Percentiles rank a stretch among this genome's conserved stretches.
These are phyloP conservation scores for Fusarium hainanense DNA, from an alignment of 2,329 filamentous ascomycete genomes.

Conservation along the genomic window DNA sequence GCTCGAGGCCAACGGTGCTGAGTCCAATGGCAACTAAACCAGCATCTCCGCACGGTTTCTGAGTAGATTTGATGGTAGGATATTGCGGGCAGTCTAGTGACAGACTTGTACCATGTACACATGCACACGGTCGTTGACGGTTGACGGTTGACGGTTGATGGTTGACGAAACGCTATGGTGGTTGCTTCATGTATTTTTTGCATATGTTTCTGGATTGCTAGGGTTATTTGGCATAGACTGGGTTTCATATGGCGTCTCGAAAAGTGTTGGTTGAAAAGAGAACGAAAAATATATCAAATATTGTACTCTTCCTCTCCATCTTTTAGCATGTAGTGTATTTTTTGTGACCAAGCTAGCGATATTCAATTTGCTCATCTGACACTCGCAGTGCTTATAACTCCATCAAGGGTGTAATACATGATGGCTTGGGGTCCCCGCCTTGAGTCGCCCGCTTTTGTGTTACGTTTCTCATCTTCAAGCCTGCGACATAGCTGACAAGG, in stretches of 20 bases:
- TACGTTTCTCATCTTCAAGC: no score
- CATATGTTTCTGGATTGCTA: constrained; percentile 38
- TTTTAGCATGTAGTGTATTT: background rate
- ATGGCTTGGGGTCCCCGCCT: background rate
- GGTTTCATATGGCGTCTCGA: constrained; percentile 38
- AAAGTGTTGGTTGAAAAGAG: constrained; percentile 35
- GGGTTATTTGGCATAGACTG: constrained; percentile 37
- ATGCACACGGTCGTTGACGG: constrained; percentile 8
- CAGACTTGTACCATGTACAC: constrained; percentile 7
- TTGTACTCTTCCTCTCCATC: background rate
- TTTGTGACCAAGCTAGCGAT: background rate
- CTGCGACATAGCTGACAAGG: background rate
- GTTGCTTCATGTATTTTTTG: constrained; percentile 32
- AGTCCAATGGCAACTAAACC: constrained; percentile 37
- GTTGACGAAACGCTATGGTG: constrained; percentile 17
- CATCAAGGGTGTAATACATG: background rate
- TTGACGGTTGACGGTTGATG: constrained; percentile 10
- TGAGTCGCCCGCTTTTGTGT: background rate
- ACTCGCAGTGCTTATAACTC: background rate
- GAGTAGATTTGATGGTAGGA: background rate
- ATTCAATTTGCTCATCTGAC: background rate
- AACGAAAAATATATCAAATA: constrained; percentile 24
- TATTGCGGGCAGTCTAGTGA: background rate
- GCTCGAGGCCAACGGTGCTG: constrained; percentile 54
- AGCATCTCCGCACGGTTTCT: background rate